These are phyloP conservation scores for Phyllosticta citrichinensis DNA, from an alignment of 2,329 filamentous ascomycete species.

Conservation along the genomic window DNA sequence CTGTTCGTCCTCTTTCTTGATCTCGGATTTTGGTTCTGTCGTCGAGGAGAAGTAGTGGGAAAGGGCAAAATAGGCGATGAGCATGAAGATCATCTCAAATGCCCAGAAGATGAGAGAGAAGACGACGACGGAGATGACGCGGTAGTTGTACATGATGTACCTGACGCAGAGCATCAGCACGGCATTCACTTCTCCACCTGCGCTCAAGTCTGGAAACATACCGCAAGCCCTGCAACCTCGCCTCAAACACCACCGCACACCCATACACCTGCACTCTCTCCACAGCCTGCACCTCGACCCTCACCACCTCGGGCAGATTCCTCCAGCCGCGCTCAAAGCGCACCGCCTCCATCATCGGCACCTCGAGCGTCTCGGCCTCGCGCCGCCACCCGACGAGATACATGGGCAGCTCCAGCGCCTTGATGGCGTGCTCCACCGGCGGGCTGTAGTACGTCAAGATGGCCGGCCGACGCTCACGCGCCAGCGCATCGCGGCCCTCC, in stretches of 20 bases:
- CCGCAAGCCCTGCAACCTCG: slow-evolving; percentile 63
- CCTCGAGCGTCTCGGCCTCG: slow-evolving; percentile 53
- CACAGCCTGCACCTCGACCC: slow-evolving; percentile 61
- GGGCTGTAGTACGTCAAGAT: slow-evolving; percentile 72
- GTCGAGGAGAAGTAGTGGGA: slow-evolving; percentile 27
- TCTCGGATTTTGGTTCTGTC: neutral
- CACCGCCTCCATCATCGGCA: slow-evolving; percentile 65
- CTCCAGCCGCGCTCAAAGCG: slow-evolving; percentile 49
- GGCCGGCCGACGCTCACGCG: slow-evolving; percentile 46
- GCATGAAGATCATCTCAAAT: slow-evolving; percentile 59
- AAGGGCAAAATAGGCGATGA: slow-evolving; percentile 53
- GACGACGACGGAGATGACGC: slow-evolving; percentile 55
- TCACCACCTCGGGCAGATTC: slow-evolving; percentile 45
- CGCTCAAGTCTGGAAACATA: slow-evolving; percentile 19
- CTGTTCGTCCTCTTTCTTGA: neutral
- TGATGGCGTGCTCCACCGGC: slow-evolving; percentile 52
- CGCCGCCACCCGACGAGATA: slow-evolving; percentile 57
- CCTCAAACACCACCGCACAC: slow-evolving; percentile 57
- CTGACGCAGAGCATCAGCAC: slow-evolving; percentile 25
- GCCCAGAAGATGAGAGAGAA: slow-evolving; percentile 69
- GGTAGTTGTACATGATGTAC: slow-evolving; percentile 81
- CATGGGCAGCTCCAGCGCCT: slow-evolving; percentile 54
- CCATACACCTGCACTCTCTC: slow-evolving; percentile 67
- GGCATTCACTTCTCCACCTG: neutral
- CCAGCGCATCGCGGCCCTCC: slow-evolving; percentile 1